Base-by-base conservation (phyloP, 1,284 basidiomycete species). In the Acaromyces ingoldii region DNA sequence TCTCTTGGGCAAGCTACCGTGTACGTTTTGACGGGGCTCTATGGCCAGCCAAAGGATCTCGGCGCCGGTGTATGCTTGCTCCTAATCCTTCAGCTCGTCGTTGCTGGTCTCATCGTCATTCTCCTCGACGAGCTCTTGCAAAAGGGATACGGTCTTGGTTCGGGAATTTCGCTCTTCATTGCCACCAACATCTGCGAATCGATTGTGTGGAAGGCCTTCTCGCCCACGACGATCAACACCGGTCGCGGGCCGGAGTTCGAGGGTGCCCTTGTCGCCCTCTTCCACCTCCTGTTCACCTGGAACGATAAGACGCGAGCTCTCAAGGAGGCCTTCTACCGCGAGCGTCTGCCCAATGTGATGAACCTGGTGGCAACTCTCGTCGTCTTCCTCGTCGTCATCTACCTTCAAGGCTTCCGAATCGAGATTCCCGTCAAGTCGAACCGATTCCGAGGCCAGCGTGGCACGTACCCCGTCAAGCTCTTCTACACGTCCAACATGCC, bases 401-500 rank as follows among this genome's bases (percentile, higher is more conserved):
- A 97, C 80, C 83, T 98, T 57, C 93, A 98, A 78, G 93, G 95
- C 26, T 98, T 98, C 88, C 83, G 93, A 57, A 88, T 97, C 66
- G 93, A 98, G 77, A 97, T 98, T 74, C 93, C 93, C 15, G 89
- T 98, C 77, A 97, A 98, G 84, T 88, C 85, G 78, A 92, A 91
- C 82, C 84, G 85, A 63, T 91, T 92, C 86, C 84, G 91, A 60
- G 93, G 95, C 28, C 91, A 97, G 79, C 84, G 91, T 44, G 91
- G 89, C 42, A 84, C 85, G 31, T 98, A 95, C 82, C 93, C 95
- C 55, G 84, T 98, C 80, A 98, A 97, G 81, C 84, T 98, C 40
- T 98, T 98, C 81, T 98, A 98, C 81, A 97, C 93, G 22, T 87
- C 85, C 61, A 98, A 97, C 82, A 97, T 97, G 93, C 92, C 93